These are phyloP conservation scores for Nothophoma quercina DNA, from an alignment of 2,329 filamentous ascomycete genomes.

Conservation along the genomic window DNA sequence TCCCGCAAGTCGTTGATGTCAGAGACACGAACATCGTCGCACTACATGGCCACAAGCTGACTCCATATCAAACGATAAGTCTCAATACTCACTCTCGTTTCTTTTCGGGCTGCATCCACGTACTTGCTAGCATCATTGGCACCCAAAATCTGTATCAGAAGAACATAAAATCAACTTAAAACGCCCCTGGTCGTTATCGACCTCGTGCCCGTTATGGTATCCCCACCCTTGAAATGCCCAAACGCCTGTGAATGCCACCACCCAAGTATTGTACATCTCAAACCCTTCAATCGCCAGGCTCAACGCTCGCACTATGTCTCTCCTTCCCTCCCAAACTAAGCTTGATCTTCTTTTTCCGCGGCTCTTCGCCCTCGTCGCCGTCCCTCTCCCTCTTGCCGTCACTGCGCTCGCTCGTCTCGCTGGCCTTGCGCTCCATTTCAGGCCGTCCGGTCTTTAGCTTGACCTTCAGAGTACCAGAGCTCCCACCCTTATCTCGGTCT, in stretches of 20 bases:
- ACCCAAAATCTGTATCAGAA: too few relatives aligned
- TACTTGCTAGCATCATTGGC: too few relatives aligned
- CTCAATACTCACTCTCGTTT: not conserved
- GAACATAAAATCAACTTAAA: too few relatives aligned
- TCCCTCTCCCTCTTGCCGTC: slow-evolving; percentile 48
- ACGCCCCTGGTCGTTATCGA: slow-evolving; percentile 16
- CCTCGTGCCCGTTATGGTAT: slow-evolving; percentile 20
- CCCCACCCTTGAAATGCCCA: slow-evolving; percentile 14
- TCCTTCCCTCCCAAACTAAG: slow-evolving; percentile 35
- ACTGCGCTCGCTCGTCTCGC: slow-evolving; percentile 38
- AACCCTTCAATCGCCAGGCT: slow-evolving; percentile 10
- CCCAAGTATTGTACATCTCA: slow-evolving; percentile 2
- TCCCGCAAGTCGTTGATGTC: too few relatives aligned
- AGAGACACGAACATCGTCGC: too few relatives aligned
- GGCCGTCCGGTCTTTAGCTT: slow-evolving; percentile 43
- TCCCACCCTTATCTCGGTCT: slow-evolving; percentile 42
- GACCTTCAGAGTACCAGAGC: slow-evolving; percentile 37
- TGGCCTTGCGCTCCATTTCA: slow-evolving; percentile 39
- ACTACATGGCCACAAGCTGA: too few relatives aligned
- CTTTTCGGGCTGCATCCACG: not conserved
- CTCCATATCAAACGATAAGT: too few relatives aligned
- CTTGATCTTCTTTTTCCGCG: slow-evolving; percentile 51
- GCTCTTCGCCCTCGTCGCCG: slow-evolving; percentile 40
- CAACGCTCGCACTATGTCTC: slow-evolving; percentile 14
- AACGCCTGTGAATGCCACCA: slow-evolving; percentile 16